A percentile compares a stretch with the other conserved stretches of the same genome.
These are phyloP conservation scores for Aspergillus persii DNA, from an alignment of 2,329 filamentous ascomycete genomes.

Conservation along the genomic window DNA sequence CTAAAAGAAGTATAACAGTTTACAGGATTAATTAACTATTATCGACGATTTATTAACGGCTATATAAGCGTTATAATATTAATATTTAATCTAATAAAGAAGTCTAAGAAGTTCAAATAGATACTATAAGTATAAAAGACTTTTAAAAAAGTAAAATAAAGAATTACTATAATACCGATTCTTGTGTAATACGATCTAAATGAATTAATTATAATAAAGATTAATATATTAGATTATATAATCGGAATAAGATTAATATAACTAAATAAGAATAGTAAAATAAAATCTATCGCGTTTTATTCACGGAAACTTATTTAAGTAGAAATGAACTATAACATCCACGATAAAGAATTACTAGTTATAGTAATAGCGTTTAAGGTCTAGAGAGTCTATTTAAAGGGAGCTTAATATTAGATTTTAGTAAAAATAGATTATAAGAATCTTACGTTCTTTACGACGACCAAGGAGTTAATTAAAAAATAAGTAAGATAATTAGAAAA, in stretches of 20 bases:
- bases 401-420: neutral
- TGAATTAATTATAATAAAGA: too few species aligned
- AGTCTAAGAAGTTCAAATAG: neutral
- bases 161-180: neutral
- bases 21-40: neutral
- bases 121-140: neutral
- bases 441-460: neutral
- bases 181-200: too few species aligned
- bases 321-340: neutral
- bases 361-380: neutral
- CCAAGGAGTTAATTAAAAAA: neutral
- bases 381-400: neutral
- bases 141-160: neutral
- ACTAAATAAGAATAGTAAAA: too few species aligned
- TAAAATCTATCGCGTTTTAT: too few species aligned
- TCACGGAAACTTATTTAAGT: neutral
- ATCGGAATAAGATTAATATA: too few species aligned
- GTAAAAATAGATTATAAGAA: constrained; percentile 4
- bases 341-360: constrained; percentile 1
- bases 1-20: neutral
- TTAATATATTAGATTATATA: too few species aligned
- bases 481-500: neutral
- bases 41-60: neutral
- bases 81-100: neutral
- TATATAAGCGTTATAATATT: neutral